Evolutionary conservation across 768 basidiomycete species (phyloP), one percentile per base, ranked within the genome.

Genomic region (Termitomyces sp.): DNA sequence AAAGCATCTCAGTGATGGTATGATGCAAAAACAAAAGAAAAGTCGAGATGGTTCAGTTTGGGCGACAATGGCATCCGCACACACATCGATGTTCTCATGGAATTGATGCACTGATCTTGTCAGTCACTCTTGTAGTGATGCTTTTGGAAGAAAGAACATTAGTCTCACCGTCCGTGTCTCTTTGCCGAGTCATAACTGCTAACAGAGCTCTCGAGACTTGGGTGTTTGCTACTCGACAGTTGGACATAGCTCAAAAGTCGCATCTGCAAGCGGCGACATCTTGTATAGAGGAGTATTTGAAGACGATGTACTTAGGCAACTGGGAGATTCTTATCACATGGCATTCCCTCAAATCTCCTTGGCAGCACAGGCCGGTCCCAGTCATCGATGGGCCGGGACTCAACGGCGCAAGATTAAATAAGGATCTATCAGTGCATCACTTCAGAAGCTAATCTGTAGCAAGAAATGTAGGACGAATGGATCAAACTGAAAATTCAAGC

Each of bases 1-100:
- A 81, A 81, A 64, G 79, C 79, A 6, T 64, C 72, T 29, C 67
- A 72, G 17, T 70, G 43, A 68, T 58, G 6, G 7, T 6, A 8
- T 43, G 43, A 14, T 14, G 40, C 4, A 76, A 72, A n/a, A 12
- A 43, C 17, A 9, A 12, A 9, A 12, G 5, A 11, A 38, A 38
- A 12, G 38, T 3, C 38, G n/a, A n/a, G 8, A 8, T n/a, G 6
- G 43, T 20, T 8, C 43, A 45, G 17, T 45, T 8, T 45, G 9
- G n/a, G 7, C n/a, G 43, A 45, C n/a, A 10, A 45, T 20, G n/a
- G 43, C 9, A 4, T 5, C 9, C 7, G n/a, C 17, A n/a, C 9
- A 45, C n/a, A 14, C 7, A 42, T 38, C 10, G 2, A 9, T 38
- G 38, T 38, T 11, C 1, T 12, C 38, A 38, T 7, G 7, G 38